These are phyloP conservation scores for Stentor coeruleus DNA, from an alignment of 73 alveolate species.

Conservation along the genomic window DNA sequence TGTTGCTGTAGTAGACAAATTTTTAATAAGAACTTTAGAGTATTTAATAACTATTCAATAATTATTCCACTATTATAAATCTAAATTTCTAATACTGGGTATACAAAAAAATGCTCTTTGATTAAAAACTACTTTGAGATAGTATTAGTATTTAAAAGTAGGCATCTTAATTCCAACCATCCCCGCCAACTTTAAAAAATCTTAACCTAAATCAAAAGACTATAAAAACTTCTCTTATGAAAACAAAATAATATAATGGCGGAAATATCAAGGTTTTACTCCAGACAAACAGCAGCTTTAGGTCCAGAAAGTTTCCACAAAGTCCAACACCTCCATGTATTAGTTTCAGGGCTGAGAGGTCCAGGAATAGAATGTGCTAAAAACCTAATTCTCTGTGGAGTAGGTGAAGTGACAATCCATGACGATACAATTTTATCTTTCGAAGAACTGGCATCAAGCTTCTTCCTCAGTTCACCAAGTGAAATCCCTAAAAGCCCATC, in stretches of 20 bases:
- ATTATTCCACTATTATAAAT: too few species aligned
- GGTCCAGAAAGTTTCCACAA: slow-evolving; percentile 98
- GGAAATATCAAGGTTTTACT: slow-evolving; percentile 44
- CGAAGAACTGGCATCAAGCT: slow-evolving; percentile 92
- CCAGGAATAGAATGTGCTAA: slow-evolving; percentile 87
- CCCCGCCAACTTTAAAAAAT: too few species aligned
- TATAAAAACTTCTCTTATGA: too few species aligned
- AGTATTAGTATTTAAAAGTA: too few species aligned
- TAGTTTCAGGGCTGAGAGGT: slow-evolving; percentile 76
- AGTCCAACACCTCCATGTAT: slow-evolving; percentile 83
- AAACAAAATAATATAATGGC: neutral
- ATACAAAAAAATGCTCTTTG: too few species aligned
- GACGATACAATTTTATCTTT: slow-evolving; percentile 63
- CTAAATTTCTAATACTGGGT: too few species aligned
- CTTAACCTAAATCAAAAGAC: too few species aligned
- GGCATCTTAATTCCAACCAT: too few species aligned
- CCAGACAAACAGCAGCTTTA: slow-evolving; percentile 97
- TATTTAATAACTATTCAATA: too few species aligned
- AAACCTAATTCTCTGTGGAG: slow-evolving; percentile 96
- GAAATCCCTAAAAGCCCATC: slow-evolving; percentile 77
- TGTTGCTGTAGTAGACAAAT: too few species aligned
- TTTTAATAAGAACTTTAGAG: too few species aligned
- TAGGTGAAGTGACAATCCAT: slow-evolving; percentile 81
- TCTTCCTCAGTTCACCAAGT: slow-evolving; percentile 82
- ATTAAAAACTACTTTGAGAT: too few species aligned